These are phyloP conservation scores for Auriscalpium microsporum DNA, from an alignment of 768 basidiomycete species.

Conservation along the genomic window DNA sequence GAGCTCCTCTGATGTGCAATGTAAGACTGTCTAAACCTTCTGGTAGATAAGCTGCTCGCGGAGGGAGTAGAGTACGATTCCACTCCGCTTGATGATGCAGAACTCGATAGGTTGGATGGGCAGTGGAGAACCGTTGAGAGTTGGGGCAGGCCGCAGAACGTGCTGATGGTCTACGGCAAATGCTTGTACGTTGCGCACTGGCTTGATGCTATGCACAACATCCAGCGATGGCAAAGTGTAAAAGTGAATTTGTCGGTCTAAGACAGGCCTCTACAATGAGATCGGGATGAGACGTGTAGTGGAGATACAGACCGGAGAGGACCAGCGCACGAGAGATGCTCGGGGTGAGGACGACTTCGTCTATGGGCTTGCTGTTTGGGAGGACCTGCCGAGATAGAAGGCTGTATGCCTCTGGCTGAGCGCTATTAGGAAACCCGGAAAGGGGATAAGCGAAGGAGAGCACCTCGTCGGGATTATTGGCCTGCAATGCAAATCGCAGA, in stretches of 20 bases:
- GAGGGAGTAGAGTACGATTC: constrained; percentile 56
- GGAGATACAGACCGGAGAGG: constrained; percentile 51
- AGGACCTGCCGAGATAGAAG: constrained; percentile 40
- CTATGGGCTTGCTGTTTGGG: constrained; percentile 62
- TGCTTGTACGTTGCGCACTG: constrained; percentile 71
- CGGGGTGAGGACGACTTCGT: constrained; percentile 73
- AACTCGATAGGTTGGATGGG: constrained; percentile 53
- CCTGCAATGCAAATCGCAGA: constrained; percentile 67
- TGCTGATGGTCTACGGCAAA: constrained; percentile 80
- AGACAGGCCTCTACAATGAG: neutral
- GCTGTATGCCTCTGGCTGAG: constrained; percentile 19
- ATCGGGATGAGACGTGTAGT: neutral
- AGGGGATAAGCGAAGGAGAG: neutral
- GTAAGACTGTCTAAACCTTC: constrained; percentile 36
- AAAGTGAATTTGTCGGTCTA: constrained; percentile 64
- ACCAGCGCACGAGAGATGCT: constrained; percentile 68
- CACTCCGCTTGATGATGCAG: constrained; percentile 60
- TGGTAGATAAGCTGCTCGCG: constrained; percentile 54
- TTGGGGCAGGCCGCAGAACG: constrained; percentile 40
- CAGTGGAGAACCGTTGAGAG: constrained; percentile 29
- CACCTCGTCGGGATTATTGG: constrained; percentile 40
- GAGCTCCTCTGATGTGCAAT: neutral
- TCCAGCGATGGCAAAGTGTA: constrained; percentile 78
- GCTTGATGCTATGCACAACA: constrained; percentile 55
- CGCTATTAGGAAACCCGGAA: neutral